Base-by-base conservation (phyloP, 2,329 filamentous ascomycete genomes). In the Sporothrix inflata region DNA sequence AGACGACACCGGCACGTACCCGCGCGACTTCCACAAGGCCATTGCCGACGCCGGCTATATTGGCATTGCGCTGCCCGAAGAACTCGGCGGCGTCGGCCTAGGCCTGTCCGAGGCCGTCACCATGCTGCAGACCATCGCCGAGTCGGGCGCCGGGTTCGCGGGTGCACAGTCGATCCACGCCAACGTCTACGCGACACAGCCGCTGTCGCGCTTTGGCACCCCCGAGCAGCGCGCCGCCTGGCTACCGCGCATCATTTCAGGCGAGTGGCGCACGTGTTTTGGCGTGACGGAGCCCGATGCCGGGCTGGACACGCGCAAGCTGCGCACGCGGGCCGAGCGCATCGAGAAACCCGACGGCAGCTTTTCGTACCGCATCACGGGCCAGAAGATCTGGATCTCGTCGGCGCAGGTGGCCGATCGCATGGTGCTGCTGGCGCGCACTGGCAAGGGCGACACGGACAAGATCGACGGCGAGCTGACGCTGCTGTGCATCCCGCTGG, bases 311-410 rank as follows among this genome's bases (percentile, higher is more conserved):
- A 97, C 93, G 0, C 83, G 94, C 12, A 88, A 90, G 55, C 83
- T 97, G 3, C 85, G 85, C 51, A 95, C 92, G 0, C 81, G 82
- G 6, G 93, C 93, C 0, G 85, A 80, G 40, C 87, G 85, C 75
- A 77, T 79, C 49, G 71, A 74, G 3, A 87, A 89, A 24, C 87
- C 87, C 16, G 69, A 57, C 53, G 72, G 65, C 51, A 16, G 9
- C n/a, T 66, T 14, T 1, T 85, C 83, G 4, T 97, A 94, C 78
- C 84, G 82, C 1, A 85, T 97, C 12, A 88, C 88, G 0, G 93
- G 93, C 0, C 92, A 95, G 79, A 97, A 97, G 82, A 94, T 95
- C 71, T 97, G 93, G 93, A 97, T 96, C 71, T 93, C 92, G 0
- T 94, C 89, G 70, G 93, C 93, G 0, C 92, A 97, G 79, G 91